Conservation (phyloP, 345 rosid species). For the Bretschneidera sinensis region DNA sequence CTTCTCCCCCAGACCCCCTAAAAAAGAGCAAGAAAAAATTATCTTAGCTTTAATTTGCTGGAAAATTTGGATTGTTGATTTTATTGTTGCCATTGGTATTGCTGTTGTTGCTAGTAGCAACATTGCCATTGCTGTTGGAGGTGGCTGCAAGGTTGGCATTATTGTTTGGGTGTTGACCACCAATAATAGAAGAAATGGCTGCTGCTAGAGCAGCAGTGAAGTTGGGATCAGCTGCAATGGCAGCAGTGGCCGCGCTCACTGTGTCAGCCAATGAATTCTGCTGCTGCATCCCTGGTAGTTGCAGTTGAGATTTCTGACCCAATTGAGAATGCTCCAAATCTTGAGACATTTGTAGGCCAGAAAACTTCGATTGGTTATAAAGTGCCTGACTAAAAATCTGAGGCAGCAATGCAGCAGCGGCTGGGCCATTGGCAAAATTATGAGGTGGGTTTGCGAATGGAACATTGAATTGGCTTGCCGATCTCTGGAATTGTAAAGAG, state of each 20-base stretch:
- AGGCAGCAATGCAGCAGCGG: constrained; percentile 39
- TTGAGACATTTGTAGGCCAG: constrained; percentile 58
- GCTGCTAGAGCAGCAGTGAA: constrained; percentile 71
- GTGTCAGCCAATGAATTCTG: constrained; percentile 35
- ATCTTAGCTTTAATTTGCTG: constrained; percentile 18
- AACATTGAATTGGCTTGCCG: constrained; percentile 36
- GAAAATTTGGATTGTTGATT: constrained; percentile 29
- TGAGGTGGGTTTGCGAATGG: constrained; percentile 38
- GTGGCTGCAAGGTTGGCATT: constrained; percentile 13
- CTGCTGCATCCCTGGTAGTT: constrained; percentile 21
- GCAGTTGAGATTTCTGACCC: too few relatives aligned
- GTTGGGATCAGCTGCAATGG: constrained; percentile 51
- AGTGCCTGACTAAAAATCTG: constrained; percentile 60
- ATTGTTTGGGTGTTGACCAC: constrained; percentile 28
- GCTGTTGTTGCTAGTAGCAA: constrained; percentile 16
- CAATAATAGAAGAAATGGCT: constrained; percentile 54
- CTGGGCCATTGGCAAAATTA: constrained; percentile 14
- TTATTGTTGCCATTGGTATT: constrained; percentile 28
- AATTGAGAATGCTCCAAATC: too few relatives aligned
- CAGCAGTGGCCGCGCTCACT: constrained; percentile 33
- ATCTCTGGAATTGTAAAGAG: constrained; percentile 34
- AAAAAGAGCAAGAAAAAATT: too few relatives aligned
- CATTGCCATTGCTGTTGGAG: constrained; percentile 22
- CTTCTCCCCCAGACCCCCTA: too few relatives aligned
- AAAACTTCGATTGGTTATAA: constrained; percentile 54